phyloP scores from a whole-genome alignment of 208 protist genomes.

The Spongospora subterranea region DNA sequence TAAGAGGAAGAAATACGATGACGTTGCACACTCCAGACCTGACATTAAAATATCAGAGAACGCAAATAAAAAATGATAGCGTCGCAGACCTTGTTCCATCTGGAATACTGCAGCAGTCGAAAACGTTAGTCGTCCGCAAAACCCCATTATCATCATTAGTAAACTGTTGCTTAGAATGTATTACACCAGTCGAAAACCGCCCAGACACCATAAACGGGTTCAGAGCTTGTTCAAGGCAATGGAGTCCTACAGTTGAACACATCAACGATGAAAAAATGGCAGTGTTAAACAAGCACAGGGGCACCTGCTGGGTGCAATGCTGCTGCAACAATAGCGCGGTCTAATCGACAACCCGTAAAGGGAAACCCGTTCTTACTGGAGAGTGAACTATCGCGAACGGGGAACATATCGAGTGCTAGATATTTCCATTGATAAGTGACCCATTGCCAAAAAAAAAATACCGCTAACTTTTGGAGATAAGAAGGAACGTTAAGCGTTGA shows the following conservation, averaged over 20 bases:
- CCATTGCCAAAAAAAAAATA: not conserved
- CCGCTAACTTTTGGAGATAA: not conserved
- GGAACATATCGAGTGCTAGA: not conserved
- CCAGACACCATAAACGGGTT: not conserved
- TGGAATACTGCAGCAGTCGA: not conserved
- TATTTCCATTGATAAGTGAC: not conserved
- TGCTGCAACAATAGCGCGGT: slow-evolving; percentile 28
- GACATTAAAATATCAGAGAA: not conserved
- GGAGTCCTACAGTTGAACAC: too few relatives aligned
- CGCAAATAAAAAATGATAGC: not conserved
- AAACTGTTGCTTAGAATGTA: not conserved
- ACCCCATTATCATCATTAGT: not conserved
- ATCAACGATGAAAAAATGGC: not conserved
- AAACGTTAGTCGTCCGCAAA: not conserved
- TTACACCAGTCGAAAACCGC: not conserved
- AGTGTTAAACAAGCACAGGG: not conserved
- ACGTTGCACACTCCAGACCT: slow-evolving; percentile 32
- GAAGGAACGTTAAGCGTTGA: not conserved
- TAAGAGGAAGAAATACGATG: not conserved
- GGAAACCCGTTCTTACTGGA: not conserved
- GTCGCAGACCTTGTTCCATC: not conserved
- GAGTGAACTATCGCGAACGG: not conserved
- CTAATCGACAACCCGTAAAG: not conserved
- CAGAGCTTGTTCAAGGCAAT: slow-evolving; percentile 6
- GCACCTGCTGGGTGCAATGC: not conserved